Evolutionary conservation across 495 filamentous ascomycete species (phyloP), one percentile per base, ranked within the genome.

Genomic region (Rostrohypoxylon terebratum): DNA sequence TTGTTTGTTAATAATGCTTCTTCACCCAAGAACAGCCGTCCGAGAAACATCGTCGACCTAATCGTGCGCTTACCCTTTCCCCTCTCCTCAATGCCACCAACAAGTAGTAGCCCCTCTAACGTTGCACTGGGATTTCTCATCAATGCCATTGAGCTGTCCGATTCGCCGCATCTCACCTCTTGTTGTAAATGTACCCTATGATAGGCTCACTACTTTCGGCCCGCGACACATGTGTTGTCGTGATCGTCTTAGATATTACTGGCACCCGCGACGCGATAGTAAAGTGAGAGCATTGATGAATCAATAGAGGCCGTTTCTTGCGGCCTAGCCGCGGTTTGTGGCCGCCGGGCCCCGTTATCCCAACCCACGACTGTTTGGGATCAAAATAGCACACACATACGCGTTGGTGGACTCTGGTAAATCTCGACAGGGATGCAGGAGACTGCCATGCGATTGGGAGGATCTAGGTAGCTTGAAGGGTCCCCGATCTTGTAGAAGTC

Each of bases 171-270:
- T 60, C 55, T 68, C 44, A 55, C 59, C 51, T 72, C 54, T 72
- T 50, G 59, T 62, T 60, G 63, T 25, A 40, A 61, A 71, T 11
- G n/a, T 61, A 48, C 40, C 36, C 51, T 28, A 42, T 60, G 42
- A 66, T 67, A 74, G 70, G 63, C 48, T 63, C 62, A 74, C 54
- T 44, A 54, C 70, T 74, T 76, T 78, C 74, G 76, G 73, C 65
- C 71, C 71, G 68, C 51, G 25, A 63, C 34, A 66, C 54, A 16
- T 57, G 16, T 64, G 55, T 55, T 62, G 58, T 77, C 40, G 57
- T 42, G 59, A 21, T 61, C 63, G 48, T 62, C 54, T 65, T 68
- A 57, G 63, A 63, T 61, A 31, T 66, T 5, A 63, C 68, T 55
- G 18, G 38, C 34, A 34, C 18, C 54, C 62, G 55, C 48, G 51